A percentile compares a stretch with the other conserved stretches of the same genome.
phyloP scores from a whole-genome alignment of 495 filamentous ascomycete species.

The Penicillium angulare region DNA sequence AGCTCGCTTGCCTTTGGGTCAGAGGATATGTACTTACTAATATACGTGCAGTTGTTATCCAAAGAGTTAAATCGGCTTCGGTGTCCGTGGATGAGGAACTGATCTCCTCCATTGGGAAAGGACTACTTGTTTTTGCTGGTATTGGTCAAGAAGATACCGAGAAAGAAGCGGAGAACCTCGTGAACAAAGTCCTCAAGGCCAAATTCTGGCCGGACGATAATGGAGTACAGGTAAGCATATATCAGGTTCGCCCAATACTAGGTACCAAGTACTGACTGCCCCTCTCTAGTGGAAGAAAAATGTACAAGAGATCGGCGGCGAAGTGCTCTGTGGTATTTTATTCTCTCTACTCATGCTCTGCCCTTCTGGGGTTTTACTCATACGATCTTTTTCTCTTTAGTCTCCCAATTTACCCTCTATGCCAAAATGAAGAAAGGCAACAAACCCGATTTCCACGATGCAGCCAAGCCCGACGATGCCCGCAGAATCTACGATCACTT shows the following conservation, averaged over 20 bases:
- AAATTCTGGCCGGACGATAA: constrained; percentile 80
- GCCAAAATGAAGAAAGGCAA: constrained; percentile 90
- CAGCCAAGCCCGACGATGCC: constrained; percentile 72
- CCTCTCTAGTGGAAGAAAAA: constrained; percentile 75
- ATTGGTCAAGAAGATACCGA: constrained; percentile 86
- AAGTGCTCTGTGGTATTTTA: constrained; percentile 84
- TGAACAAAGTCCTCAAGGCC: constrained; percentile 81
- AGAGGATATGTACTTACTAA: too few species aligned
- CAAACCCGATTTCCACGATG: constrained; percentile 94
- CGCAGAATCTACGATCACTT: constrained; percentile 81
- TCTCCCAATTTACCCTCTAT: constrained; percentile 97
- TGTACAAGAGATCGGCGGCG: constrained; percentile 82
- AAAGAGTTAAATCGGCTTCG: constrained; percentile 95
- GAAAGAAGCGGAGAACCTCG: constrained; percentile 82
- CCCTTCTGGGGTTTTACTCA: too few species aligned
- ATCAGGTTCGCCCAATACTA: constrained; percentile 2
- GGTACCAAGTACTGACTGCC: constrained; percentile 10
- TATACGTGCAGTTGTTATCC: constrained; percentile 72
- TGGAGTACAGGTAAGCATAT: constrained; percentile 29
- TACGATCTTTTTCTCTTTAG: constrained; percentile 38
- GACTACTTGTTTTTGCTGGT: constrained; percentile 87
- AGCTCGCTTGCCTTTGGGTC: background rate
- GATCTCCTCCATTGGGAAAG: constrained; percentile 85
- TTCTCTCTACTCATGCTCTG: background rate
- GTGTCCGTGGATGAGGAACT: constrained; percentile 92